Conservation (phyloP, 805 yeast genomes). For the Wickerhamomyces bisporus region DNA sequence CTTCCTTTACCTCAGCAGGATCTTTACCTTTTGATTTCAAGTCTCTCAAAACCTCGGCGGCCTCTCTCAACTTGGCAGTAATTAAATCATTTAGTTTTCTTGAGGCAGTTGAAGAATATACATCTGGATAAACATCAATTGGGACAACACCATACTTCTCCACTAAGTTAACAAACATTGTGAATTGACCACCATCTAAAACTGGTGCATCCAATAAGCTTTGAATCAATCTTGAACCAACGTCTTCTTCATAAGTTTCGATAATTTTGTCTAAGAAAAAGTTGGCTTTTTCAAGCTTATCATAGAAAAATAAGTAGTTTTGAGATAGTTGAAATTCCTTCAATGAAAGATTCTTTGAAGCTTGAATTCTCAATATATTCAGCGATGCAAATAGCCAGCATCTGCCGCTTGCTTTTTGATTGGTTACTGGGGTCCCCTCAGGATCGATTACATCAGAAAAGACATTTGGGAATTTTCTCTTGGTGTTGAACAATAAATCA, state of each 20-base stretch:
- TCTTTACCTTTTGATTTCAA: conserved; percentile 11
- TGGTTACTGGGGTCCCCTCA: conserved; percentile 51
- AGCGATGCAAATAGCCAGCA: conserved; percentile 90
- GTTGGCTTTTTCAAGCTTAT: conserved; percentile 80
- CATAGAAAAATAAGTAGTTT: conserved; percentile 75
- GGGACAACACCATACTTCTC: conserved; percentile 84
- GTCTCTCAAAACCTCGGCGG: conserved; percentile 61
- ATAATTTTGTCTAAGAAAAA: conserved; percentile 72
- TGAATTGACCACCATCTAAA: conserved; percentile 85
- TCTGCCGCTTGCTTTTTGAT: conserved; percentile 73
- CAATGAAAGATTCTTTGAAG: conserved; percentile 57
- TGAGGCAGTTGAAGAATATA: conserved; percentile 48
- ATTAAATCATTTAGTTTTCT: conserved; percentile 52
- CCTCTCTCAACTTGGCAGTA: conserved; percentile 70
- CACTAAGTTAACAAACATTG: conserved; percentile 72
- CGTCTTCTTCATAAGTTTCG: conserved; percentile 59
- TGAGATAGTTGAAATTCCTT: conserved; percentile 73
- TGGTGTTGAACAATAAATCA: conserved; percentile 22
- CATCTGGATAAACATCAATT: conserved; percentile 65
- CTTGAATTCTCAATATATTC: conserved; percentile 60
- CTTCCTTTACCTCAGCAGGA: conserved; percentile 31
- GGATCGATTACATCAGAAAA: conserved; percentile 37
- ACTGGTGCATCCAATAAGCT: conserved; percentile 61
- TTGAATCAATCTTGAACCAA: conserved; percentile 68
- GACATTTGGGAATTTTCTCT: conserved; percentile 16